A percentile compares a stretch with the other conserved stretches of the same genome.
phyloP scores from a whole-genome alignment of 2,329 filamentous ascomycete species.

The Colletotrichum musae region DNA sequence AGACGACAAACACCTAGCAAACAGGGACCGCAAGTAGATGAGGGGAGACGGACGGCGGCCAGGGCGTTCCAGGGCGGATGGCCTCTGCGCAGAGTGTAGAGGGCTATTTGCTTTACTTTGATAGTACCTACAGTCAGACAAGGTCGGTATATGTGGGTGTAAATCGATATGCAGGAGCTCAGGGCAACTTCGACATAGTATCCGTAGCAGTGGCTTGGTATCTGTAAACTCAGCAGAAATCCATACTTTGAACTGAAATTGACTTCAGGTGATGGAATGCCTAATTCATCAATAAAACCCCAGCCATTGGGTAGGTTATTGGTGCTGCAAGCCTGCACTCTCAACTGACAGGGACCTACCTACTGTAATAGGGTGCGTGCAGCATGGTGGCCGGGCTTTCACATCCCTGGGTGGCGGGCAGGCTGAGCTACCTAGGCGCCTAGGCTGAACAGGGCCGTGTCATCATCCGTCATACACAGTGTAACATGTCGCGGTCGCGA shows the following conservation, averaged over 20 bases:
- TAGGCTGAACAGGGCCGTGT: conserved; percentile 23
- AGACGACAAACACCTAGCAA: conserved; percentile 11
- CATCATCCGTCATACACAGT: conserved; percentile 15
- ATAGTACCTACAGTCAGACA: no score
- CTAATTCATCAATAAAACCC: not conserved
- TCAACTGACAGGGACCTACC: conserved; percentile 4
- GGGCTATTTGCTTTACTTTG: no score
- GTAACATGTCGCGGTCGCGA: not conserved
- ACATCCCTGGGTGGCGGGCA: conserved; percentile 24
- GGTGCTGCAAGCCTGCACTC: conserved; percentile 4
- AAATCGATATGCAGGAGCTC: no score
- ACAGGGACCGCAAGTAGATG: not conserved
- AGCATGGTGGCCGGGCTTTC: conserved; percentile 7
- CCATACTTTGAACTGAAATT: no score
- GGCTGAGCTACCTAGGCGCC: conserved; percentile 4
- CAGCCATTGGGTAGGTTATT: not conserved
- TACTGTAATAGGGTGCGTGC: conserved; percentile 9
- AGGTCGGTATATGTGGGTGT: no score
- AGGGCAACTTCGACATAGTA: no score
- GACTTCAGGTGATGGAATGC: no score
- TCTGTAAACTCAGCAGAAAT: no score
- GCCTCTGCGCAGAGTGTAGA: not conserved
- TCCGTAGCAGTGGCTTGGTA: no score
- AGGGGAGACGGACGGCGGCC: not conserved
- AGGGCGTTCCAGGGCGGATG: not conserved